Conservation (phyloP, 2,329 filamentous ascomycete species). For the Thelonectria blattea region DNA sequence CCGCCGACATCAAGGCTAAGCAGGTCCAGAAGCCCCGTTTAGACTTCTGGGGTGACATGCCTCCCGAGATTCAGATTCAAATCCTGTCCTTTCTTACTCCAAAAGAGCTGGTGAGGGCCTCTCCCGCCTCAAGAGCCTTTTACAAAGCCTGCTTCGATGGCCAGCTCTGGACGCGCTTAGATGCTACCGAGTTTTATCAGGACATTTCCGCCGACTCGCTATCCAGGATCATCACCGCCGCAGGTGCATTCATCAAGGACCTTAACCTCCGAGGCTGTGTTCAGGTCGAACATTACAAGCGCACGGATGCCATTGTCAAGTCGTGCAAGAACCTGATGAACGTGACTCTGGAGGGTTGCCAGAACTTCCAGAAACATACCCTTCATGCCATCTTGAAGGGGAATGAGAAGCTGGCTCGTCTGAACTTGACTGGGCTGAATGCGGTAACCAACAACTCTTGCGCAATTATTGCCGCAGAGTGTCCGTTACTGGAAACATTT, state of each 20-base stretch:
- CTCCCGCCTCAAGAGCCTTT: slow-evolving; percentile 79
- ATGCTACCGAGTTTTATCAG: slow-evolving; percentile 85
- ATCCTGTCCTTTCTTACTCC: slow-evolving; percentile 79
- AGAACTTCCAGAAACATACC: slow-evolving; percentile 79
- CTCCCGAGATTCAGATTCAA: slow-evolving; percentile 79
- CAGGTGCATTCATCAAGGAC: slow-evolving; percentile 88
- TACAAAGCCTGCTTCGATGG: slow-evolving; percentile 89
- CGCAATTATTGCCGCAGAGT: slow-evolving; percentile 83
- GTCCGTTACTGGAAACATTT: slow-evolving; percentile 79
- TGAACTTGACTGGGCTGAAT: slow-evolving; percentile 84
- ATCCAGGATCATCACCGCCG: slow-evolving; percentile 81
- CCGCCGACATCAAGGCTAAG: slow-evolving; percentile 62
- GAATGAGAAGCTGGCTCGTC: slow-evolving; percentile 78
- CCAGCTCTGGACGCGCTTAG: slow-evolving; percentile 86
- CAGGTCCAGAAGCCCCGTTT: slow-evolving; percentile 48
- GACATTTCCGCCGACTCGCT: slow-evolving; percentile 85
- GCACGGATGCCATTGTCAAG: slow-evolving; percentile 77
- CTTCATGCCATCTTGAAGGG: slow-evolving; percentile 76
- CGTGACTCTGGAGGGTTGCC: slow-evolving; percentile 87
- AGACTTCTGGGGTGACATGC: slow-evolving; percentile 82
- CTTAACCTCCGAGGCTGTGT: slow-evolving; percentile 91
- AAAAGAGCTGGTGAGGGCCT: slow-evolving; percentile 80
- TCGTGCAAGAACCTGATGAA: slow-evolving; percentile 87
- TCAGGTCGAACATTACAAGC: slow-evolving; percentile 83
- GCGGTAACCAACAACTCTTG: slow-evolving; percentile 84